A percentile compares a stretch with the other conserved stretches of the same genome.
Evolutionary conservation across 129 eudicot genomes (phyloP).

Genomic region (Centella asiatica): DNA sequence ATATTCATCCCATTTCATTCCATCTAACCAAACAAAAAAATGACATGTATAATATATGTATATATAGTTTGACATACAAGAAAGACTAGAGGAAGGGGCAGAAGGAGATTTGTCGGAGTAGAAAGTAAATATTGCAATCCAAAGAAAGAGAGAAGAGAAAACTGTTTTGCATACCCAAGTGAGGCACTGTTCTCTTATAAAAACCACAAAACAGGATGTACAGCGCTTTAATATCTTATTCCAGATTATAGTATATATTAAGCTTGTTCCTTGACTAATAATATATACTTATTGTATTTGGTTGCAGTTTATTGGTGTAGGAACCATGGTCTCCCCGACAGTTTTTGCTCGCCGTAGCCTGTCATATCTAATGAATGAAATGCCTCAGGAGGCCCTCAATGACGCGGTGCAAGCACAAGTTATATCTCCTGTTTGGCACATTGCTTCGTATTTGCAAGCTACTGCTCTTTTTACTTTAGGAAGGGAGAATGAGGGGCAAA

Average conservation of each 20-base stretch:
- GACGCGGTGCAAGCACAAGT: conserved; percentile 90
- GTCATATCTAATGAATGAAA: conserved; percentile 62
- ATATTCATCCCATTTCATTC: no score
- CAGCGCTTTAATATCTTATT: no score
- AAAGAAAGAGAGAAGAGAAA: not conserved
- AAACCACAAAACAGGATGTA: not conserved
- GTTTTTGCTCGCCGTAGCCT: conserved; percentile 76
- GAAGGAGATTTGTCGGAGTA: not conserved
- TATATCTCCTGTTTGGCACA: conserved; percentile 75
- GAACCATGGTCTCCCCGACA: conserved; percentile 87
- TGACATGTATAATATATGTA: no score
- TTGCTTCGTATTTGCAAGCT: conserved; percentile 73
- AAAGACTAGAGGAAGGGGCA: not conserved
- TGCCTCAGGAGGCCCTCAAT: conserved; percentile 77
- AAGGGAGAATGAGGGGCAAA: conserved; percentile 70
- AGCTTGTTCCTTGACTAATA: not conserved
- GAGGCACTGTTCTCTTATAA: no score
- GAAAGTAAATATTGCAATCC: not conserved
- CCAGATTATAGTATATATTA: not conserved
- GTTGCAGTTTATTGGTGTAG: conserved; percentile 75
- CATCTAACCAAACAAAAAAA: no score
- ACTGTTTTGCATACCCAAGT: not conserved
- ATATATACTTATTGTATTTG: not conserved
- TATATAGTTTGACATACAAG: not conserved
- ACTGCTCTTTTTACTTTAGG: conserved; percentile 53